Evolutionary conservation across 805 yeast species (phyloP), one percentile per base, ranked within the genome.

Genomic region (Saccharomycopsis sp.): DNA sequence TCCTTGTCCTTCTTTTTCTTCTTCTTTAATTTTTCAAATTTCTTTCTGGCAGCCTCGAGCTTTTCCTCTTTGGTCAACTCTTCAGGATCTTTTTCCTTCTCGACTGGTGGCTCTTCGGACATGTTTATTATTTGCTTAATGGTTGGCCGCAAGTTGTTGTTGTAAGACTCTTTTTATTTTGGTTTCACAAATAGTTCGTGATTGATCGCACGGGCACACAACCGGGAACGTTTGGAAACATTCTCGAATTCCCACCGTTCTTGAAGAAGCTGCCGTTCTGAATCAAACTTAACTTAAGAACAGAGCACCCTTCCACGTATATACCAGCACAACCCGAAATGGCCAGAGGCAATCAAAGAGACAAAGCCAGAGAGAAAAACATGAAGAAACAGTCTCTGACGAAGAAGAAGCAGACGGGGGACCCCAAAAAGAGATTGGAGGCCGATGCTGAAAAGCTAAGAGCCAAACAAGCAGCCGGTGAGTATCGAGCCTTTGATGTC

Each of bases 341-440:
- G 96, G 80, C 95, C 39, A 75, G 98, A 67, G 98, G 98, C 23
- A 92, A 89, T 61, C 97, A 92, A 64, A 75, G 98, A 61, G 98
- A 89, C 30, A 71, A 83, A 53, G 96, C 96, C 23, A 74, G 98
- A 58, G 84, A 78, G 46, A 89, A 84, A 65, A 85, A 84, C 62
- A 59, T 65, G 59, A 92, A 89, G 67, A 89, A 89, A 62, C 79
- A 73, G 54, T 78, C 75, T 48, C 80, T 74, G 34, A 65, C 63
- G 23, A 68, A 71, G 46, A 80, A 80, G 64, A 83, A 85, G 65
- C 75, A 75, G 54, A 70, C 65, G 5, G 97, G 96, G 20, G 95
- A 86, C 57, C 89, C 95, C 29, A 70, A 70, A 50, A 83, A 85
- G 58, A 69, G 96, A 57, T 71, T 77, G 76, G 95, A 89, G 59